These are phyloP conservation scores for Thielaviopsis euricoi DNA, from an alignment of 2,329 filamentous ascomycete species.

Conservation along the genomic window DNA sequence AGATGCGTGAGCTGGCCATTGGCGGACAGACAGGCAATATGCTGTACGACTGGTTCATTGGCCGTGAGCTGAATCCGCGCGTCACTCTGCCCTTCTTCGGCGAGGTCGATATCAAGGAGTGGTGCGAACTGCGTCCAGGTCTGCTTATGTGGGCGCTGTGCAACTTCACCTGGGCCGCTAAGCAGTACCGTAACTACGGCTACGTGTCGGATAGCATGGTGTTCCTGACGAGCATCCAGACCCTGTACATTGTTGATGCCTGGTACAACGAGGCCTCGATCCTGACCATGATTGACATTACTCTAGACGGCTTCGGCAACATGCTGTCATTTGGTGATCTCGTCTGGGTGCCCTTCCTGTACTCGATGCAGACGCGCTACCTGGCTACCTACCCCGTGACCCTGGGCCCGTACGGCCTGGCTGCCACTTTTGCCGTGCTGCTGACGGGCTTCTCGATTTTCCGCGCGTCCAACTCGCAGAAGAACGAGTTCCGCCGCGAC, in stretches of 20 bases:
- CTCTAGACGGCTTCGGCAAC: slow-evolving; percentile 81
- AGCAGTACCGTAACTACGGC: slow-evolving; percentile 75
- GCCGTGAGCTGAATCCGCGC: slow-evolving; percentile 85
- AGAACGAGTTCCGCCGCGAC: slow-evolving; percentile 84
- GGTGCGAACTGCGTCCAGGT: slow-evolving; percentile 79
- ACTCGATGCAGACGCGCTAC: slow-evolving; percentile 71
- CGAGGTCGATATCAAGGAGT: slow-evolving; percentile 79
- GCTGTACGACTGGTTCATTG: slow-evolving; percentile 93
- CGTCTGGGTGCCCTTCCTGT: slow-evolving; percentile 83
- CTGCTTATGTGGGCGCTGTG: slow-evolving; percentile 79
- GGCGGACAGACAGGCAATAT: slow-evolving; percentile 73
- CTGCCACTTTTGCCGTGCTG: slow-evolving; percentile 50
- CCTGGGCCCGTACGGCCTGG: slow-evolving; percentile 53
- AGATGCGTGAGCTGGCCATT: slow-evolving; percentile 60
- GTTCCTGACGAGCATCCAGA: slow-evolving; percentile 61
- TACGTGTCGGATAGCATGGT: slow-evolving; percentile 74
- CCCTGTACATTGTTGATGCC: slow-evolving; percentile 68
- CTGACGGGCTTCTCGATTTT: slow-evolving; percentile 74
- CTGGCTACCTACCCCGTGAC: slow-evolving; percentile 65
- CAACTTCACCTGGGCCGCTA: slow-evolving; percentile 68
- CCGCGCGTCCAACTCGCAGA: slow-evolving; percentile 84
- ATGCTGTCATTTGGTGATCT: slow-evolving; percentile 91
- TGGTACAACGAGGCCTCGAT: slow-evolving; percentile 79
- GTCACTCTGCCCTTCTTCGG: slow-evolving; percentile 63
- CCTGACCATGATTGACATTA: slow-evolving; percentile 88